Conservation (phyloP, 306 rosid genomes). For the Herpetospermum pedunculosum region DNA sequence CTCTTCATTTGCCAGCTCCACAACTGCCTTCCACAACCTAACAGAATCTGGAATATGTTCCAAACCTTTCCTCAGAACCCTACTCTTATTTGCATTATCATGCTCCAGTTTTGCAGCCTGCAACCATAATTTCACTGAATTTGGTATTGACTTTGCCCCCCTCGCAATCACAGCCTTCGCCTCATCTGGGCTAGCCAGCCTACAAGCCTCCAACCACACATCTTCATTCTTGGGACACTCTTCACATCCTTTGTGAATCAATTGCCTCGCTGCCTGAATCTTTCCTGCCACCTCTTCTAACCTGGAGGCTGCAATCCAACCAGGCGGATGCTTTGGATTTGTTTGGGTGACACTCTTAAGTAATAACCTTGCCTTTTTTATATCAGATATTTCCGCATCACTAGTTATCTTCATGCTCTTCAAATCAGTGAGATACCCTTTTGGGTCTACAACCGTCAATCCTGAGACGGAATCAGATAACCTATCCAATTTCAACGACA, state of each 20-base stretch:
- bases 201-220: conserved; percentile 88
- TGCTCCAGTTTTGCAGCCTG: conserved; percentile 76
- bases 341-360: conserved; percentile 82
- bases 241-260: conserved; percentile 80
- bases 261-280: conserved; percentile 65
- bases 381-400: conserved; percentile 84
- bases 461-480: conserved; percentile 72
- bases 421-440: conserved; percentile 69
- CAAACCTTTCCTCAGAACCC: conserved; percentile 80
- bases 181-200: conserved; percentile 74
- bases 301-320: conserved; percentile 91
- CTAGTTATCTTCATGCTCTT: conserved; percentile 84
- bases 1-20: conserved; percentile 80
- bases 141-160: conserved; percentile 70
- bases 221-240: conserved; percentile 86
- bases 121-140: conserved; percentile 80
- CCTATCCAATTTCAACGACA: conserved; percentile 71
- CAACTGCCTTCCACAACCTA: conserved; percentile 89
- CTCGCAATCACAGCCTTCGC: conserved; percentile 77
- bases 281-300: conserved; percentile 83
- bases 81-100: conserved; percentile 53
- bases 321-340: conserved; percentile 79
- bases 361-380: conserved; percentile 69
- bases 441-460: conserved; percentile 67
- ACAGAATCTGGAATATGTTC: conserved; percentile 87